phyloP scores from a whole-genome alignment of 192 early-diverging fungal genomes.

The Backusella sp. region DNA sequence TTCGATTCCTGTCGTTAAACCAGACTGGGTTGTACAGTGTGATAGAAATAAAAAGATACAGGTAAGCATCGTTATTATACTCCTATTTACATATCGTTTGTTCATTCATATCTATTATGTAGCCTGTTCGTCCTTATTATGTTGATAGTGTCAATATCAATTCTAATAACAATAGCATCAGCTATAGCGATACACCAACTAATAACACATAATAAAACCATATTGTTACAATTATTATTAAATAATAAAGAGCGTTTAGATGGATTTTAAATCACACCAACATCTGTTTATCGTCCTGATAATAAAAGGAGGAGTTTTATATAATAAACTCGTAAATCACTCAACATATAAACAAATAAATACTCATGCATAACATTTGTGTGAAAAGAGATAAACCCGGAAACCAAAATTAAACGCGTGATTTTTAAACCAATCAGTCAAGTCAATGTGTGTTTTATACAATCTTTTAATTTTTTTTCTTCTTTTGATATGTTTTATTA shows the following conservation, averaged over 20 bases:
- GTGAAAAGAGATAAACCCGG: background rate
- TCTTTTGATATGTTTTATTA: slow-evolving; percentile 1
- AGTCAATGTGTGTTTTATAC: background rate
- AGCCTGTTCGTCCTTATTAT: slow-evolving; percentile 55
- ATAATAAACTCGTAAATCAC: background rate
- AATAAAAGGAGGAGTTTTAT: background rate
- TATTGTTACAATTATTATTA: background rate
- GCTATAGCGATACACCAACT: background rate
- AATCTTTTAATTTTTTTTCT: background rate
- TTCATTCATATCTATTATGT: background rate
- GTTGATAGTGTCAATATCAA: slow-evolving; percentile 31
- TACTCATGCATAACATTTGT: background rate
- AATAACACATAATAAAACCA: background rate
- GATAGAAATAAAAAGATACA: slow-evolving; percentile 89
- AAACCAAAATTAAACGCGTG: background rate
- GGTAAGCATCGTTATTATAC: slow-evolving; percentile 19
- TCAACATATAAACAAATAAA: background rate
- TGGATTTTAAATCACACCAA: background rate
- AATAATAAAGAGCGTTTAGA: background rate
- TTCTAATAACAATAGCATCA: background rate
- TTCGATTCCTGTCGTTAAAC: slow-evolving; percentile 94
- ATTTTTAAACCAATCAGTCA: background rate
- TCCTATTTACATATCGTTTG: background rate
- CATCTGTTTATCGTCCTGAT: background rate
- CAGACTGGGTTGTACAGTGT: slow-evolving; percentile 93